phyloP scores from a whole-genome alignment of 2,329 filamentous ascomycete species.

The Microsporum audouinii region DNA sequence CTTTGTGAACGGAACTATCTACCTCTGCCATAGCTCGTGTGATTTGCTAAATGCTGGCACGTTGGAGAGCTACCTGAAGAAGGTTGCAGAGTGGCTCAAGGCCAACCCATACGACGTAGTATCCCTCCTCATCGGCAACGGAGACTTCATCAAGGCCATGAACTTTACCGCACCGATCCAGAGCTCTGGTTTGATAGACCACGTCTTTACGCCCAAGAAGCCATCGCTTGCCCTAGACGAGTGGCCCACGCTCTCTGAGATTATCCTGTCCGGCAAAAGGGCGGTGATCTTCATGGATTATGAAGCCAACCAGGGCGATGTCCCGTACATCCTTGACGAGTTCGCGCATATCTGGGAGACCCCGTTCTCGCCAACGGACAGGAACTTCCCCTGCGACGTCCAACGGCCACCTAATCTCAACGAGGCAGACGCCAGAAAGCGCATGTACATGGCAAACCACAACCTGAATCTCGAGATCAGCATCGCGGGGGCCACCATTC shows the following conservation, averaged over 20 bases:
- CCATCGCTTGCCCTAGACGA: constrained; percentile 59
- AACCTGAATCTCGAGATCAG: constrained; percentile 73
- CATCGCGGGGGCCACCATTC: constrained; percentile 50
- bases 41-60: constrained; percentile 70
- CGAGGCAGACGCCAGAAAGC: constrained; percentile 42
- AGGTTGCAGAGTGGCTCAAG: constrained; percentile 61
- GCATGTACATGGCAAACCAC: constrained; percentile 78
- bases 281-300: constrained; percentile 79
- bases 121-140: constrained; percentile 75
- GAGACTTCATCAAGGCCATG: constrained; percentile 55
- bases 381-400: constrained; percentile 63
- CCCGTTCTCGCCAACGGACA: constrained; percentile 62
- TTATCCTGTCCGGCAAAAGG: constrained; percentile 60
- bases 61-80: constrained; percentile 59
- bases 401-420: constrained; percentile 62
- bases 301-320: constrained; percentile 61
- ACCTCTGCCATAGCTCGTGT: constrained; percentile 80
- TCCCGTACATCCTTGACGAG: constrained; percentile 77
- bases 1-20: constrained; percentile 45
- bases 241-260: constrained; percentile 71
- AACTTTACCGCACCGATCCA: constrained; percentile 59
- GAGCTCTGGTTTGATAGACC: constrained; percentile 58
- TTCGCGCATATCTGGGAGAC: constrained; percentile 88
- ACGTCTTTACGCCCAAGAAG: constrained; percentile 61
- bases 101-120: constrained; percentile 75